Conservation (phyloP, 2,329 filamentous ascomycete genomes). For the Aspergillus brasiliensis region DNA sequence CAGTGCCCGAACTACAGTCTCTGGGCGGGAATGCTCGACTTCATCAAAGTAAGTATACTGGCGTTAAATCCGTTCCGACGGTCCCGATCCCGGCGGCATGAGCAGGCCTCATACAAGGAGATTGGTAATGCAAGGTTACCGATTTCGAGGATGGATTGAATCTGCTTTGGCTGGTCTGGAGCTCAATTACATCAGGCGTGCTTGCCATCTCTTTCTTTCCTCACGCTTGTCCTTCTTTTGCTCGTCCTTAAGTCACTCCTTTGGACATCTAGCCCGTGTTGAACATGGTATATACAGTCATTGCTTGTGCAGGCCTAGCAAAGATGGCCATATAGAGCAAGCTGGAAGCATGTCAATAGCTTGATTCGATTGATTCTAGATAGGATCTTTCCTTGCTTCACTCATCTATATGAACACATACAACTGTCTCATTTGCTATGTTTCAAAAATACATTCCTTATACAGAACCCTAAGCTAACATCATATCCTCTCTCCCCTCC, state of each 20-base stretch:
- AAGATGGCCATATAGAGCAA: too few relatives aligned
- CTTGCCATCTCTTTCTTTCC: slow-evolving; percentile 2
- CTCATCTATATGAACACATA: neutral
- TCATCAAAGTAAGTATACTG: slow-evolving; percentile 70
- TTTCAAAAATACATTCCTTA: too few relatives aligned
- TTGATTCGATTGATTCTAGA: neutral
- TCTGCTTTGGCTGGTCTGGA: slow-evolving; percentile 27
- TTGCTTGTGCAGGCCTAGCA: neutral
- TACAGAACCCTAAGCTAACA: slow-evolving; percentile 10
- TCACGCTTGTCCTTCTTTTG: slow-evolving; percentile 11
- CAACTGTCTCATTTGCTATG: too few relatives aligned
- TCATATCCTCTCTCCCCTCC: neutral
- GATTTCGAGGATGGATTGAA: slow-evolving; percentile 40
- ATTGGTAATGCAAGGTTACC: slow-evolving; percentile 29
- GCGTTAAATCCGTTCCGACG: slow-evolving; percentile 41
- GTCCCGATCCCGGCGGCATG: slow-evolving; percentile 28
- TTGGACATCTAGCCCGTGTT: neutral
- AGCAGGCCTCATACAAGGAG: slow-evolving; percentile 25
- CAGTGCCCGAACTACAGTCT: slow-evolving; percentile 93
- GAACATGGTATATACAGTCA: slow-evolving; percentile 5
- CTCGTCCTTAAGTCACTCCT: slow-evolving; percentile 1
- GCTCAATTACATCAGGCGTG: slow-evolving; percentile 14
- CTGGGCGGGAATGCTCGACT: slow-evolving; percentile 85
- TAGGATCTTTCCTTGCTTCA: slow-evolving; percentile 3
- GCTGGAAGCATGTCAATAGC: too few relatives aligned